phyloP scores from a whole-genome alignment of 1,139 yeast species.

The Sugiyamaella xylanicola region DNA sequence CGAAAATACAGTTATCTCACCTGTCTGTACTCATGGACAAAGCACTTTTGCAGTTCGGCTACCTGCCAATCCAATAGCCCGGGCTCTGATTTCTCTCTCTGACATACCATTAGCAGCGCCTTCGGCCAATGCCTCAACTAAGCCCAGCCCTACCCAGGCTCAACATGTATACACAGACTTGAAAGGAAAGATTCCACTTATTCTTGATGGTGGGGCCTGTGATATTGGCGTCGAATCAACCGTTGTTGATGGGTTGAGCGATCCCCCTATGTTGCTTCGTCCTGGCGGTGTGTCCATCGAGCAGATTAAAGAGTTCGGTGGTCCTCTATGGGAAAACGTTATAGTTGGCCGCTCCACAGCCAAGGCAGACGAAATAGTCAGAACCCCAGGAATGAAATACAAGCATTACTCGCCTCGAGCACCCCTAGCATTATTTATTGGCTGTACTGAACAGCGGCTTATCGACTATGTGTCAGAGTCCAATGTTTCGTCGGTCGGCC shows the following conservation, averaged over 20 bases:
- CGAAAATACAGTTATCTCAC: conserved; percentile 57
- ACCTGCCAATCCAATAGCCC: conserved; percentile 84
- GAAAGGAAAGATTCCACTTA: conserved; percentile 76
- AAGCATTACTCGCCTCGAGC: conserved; percentile 94
- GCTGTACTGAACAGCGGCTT: conserved; percentile 45
- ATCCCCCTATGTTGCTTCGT: conserved; percentile 84
- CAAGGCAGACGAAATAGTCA: conserved; percentile 65
- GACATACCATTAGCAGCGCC: conserved; percentile 96
- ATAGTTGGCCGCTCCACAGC: conserved; percentile 68
- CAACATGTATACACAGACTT: conserved; percentile 80
- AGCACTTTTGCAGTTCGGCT: conserved; percentile 88
- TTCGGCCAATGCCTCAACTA: conserved; percentile 92
- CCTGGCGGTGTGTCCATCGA: conserved; percentile 94
- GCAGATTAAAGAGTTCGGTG: conserved; percentile 65
- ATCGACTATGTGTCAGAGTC: conserved; percentile 6
- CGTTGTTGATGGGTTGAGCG: conserved; percentile 82
- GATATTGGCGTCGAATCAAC: conserved; percentile 94
- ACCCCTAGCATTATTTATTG: conserved; percentile 68
- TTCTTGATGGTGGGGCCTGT: conserved; percentile 88
- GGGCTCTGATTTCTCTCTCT: conserved; percentile 84
- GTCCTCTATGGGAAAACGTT: conserved; percentile 63
- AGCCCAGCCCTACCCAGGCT: conserved; percentile 92
- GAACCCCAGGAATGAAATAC: conserved; percentile 98
- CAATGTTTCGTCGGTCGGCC: conserved; percentile 44
- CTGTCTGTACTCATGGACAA: conserved; percentile 81